A percentile compares a stretch with the other conserved stretches of the same genome.
phyloP scores from a whole-genome alignment of 169 alveolate species.

The Prorocentrum cordatum region DNA sequence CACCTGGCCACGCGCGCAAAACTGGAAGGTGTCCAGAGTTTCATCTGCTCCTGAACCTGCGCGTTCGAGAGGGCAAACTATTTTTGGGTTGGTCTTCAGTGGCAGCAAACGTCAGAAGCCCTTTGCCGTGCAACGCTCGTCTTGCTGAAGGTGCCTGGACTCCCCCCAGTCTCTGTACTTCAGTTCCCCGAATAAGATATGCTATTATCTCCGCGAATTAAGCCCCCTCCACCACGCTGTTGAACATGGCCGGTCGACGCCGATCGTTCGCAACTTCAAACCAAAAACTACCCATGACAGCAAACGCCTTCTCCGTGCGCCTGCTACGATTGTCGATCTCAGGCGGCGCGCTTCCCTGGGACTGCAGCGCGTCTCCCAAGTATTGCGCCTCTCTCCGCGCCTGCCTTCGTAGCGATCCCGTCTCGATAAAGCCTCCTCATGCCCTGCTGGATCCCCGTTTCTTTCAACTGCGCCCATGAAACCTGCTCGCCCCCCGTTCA shows the following conservation, averaged over 20 bases:
- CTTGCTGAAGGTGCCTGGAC: too few species aligned
- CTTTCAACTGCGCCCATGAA: background rate
- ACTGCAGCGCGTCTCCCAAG: background rate
- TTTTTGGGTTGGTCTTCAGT: too few species aligned
- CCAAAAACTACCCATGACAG: background rate
- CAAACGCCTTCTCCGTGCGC: background rate
- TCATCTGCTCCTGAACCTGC: too few species aligned
- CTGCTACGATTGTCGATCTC: background rate
- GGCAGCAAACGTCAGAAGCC: too few species aligned
- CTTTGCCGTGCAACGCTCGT: too few species aligned
- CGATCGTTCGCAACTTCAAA: background rate
- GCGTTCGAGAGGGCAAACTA: too few species aligned
- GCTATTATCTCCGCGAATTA: too few species aligned
- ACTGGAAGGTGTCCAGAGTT: too few species aligned
- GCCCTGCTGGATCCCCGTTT: background rate
- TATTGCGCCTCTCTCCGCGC: background rate
- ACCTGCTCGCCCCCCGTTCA: background rate
- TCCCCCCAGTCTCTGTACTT: too few species aligned
- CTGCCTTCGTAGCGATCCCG: background rate
- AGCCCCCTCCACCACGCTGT: too few species aligned
- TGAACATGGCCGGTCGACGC: background rate
- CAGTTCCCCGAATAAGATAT: too few species aligned
- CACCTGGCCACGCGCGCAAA: too few species aligned
- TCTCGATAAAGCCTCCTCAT: background rate
- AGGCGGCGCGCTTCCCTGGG: background rate